Evolutionary conservation across 371 early-diverging fungal genomes (phyloP), one percentile per base, ranked within the genome.

Genomic region (Mortierella sp.): DNA sequence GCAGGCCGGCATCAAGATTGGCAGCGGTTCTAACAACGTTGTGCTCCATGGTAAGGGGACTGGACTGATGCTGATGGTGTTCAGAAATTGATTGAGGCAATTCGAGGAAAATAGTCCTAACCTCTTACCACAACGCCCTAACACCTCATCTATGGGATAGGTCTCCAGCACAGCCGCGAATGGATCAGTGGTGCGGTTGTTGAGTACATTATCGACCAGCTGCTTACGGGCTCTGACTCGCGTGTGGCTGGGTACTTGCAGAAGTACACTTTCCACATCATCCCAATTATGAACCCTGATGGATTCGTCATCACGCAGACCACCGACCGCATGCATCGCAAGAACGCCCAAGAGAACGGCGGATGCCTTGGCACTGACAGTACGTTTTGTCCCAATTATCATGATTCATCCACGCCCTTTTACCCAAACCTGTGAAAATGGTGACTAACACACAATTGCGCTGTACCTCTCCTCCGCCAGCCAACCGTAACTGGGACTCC

Each of bases 271-370:
- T 70, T 76, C 62, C 70, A 76, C 58, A 58, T 76, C 42, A 60
- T 76, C 32, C 90, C 90, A 11, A 59, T 88, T 31, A 81, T 86
- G 75, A 89, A 89, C 75, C 84, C 84, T 19, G 90, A 89, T 58
- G 90, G 90, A 9, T 88, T 86, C 56, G 84, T 79, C 42, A 81
- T 82, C 66, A 79, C 87, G 23, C 80, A 83, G 72, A 70, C 70
- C 24, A 63, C 68, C 9, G 59, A 81, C 59, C 80, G 90, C 19
- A 62, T 88, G 59, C 88, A 88, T 84, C 73, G 90, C 60, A 89
- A 89, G 80, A 88, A 87, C 76, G 73, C 87, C 14, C 67, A 76
- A 42, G 15, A 39, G 32, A 76, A 64, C 50, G 62, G 70, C 5
- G 78, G 70, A 46, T 76, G 78, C 51, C 49, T 57, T 24, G 78